Base-by-base conservation (phyloP, 495 filamentous ascomycete genomes). In the Aspergillus bridgeri region DNA sequence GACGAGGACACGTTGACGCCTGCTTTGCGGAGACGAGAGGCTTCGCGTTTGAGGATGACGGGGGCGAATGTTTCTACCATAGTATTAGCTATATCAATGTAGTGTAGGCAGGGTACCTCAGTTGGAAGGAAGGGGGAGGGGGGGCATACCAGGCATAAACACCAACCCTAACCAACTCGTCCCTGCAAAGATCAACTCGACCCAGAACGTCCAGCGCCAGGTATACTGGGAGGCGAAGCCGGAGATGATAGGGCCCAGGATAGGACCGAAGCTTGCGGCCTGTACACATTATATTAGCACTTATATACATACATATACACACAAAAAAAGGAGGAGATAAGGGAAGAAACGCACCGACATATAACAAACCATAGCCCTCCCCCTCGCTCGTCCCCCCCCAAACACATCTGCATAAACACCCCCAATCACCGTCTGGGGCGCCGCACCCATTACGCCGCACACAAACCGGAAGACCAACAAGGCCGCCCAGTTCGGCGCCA, bases 391-490 rank as follows among this genome's bases (percentile, higher is more conserved):
- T 4, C 83, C 69, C 61, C 86, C 78, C 20, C 75, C 75, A 60
- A 83, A 87, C 6, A 91, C 76, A 71, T 94, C 90, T 0, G 89
- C 88, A 65, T 87, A 89, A 3, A 90, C 74, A 8, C 89, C 90
- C 0, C 87, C 85, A 17, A 89, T 81, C 7, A 91, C 80, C 4
- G 86, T 81, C 51, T 91, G 86, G 1, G 89, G 87, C 17, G 82
- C 81, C 27, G 83, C 83, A 8, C 84, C 89, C 64, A 76, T 82
- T 2, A 84, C 74, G 7, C 89, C 89, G 18, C 79, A 79, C 7
- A 91, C 68, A 0, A 86, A 72, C 1, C 90, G 79, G 61, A 94
- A 90, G 5, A 91, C 68, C 3, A 92, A 75, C 18, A 92, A 78
- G 0, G 77, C 70, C 0, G 82, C 64, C 81, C 86, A 92, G 45